Percentiles rank a stretch among this genome's conserved stretches.
phyloP scores from a whole-genome alignment of 331 rosid species.

The Stylosanthes scabra region DNA sequence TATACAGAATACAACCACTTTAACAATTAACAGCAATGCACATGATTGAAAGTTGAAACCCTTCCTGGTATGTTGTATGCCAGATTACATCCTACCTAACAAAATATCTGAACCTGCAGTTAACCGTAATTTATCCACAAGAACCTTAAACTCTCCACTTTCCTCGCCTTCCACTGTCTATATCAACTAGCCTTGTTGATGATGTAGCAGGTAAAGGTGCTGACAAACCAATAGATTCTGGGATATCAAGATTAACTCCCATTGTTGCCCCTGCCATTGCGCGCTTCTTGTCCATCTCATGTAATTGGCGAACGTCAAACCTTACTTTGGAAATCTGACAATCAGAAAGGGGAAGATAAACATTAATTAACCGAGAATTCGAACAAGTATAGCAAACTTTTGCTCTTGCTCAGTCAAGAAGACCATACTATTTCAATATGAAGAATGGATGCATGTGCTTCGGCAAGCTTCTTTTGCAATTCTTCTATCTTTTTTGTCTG shows the following conservation, averaged over 20 bases:
- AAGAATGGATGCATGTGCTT: conserved; percentile 84
- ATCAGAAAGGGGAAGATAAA: conserved; percentile 31
- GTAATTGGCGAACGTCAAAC: conserved; percentile 58
- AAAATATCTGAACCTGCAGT: conserved; percentile 30
- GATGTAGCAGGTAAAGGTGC: conserved; percentile 62
- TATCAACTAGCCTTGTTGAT: conserved; percentile 75
- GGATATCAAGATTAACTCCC: conserved; percentile 79
- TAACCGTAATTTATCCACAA: conserved; percentile 33
- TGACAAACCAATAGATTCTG: conserved; percentile 87
- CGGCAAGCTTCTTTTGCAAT: conserved; percentile 75
- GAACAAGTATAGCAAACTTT: conserved; percentile 16
- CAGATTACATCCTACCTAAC: conserved; percentile 18
- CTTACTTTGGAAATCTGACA: conserved; percentile 74
- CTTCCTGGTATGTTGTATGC: conserved; percentile 35
- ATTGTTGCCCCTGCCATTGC: conserved; percentile 59
- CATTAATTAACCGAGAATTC: conserved; percentile 3
- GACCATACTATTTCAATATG: conserved; percentile 88
- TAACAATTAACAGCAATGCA: conserved; percentile 36
- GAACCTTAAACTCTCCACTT: conserved; percentile 71
- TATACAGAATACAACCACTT: conserved; percentile 58
- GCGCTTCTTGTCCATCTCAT: conserved; percentile 62
- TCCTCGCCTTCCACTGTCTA: conserved; percentile 72
- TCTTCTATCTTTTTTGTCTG: conserved; percentile 73
- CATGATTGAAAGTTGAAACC: conserved; percentile 7
- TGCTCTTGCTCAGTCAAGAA: conserved; percentile 27